Evolutionary conservation across 495 filamentous ascomycete species (phyloP), one percentile per base, ranked within the genome.

Genomic region (Penicillium paradoxum): DNA sequence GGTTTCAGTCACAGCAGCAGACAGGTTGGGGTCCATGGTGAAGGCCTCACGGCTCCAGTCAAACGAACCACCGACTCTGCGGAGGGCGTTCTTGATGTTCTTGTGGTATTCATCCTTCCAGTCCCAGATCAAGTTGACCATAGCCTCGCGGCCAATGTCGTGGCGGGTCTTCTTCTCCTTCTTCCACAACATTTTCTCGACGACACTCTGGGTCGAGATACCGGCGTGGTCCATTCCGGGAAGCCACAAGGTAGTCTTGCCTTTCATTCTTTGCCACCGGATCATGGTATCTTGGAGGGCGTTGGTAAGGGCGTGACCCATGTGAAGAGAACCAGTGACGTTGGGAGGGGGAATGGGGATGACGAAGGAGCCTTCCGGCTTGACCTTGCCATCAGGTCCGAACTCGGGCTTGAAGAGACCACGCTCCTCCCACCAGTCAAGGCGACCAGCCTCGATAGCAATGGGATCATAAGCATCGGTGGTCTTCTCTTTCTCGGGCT

Each of bases 321-420:
- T 83, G 65, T 88, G 85, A 33, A 87, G 76, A 44, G 79, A 76
- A 49, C 81, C 83, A 52, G 82, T 89, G 38, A 93, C 86, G 60
- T 93, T 93, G 19, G 89, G 88, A 27, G 89, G 89, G 38, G 89
- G 89, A 30, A 83, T 79, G 0, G 80, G 75, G 56, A 91, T 88
- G 47, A 90, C 83, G 57, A 90, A 91, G 53, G 74, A 75, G 32
- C 86, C 86, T 55, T 75, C 77, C 3, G 81, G 76, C 73, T 86
- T 88, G 32, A 83, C 80, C 45, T 86, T 81, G 54, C 80, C 81
- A 64, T 90, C 81, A 42, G 70, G 59, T 24, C 72, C 75, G 53
- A 85, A 83, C 60, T 89, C 82, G 25, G 89, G 89, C 68, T 82
- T 74, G 71, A 91, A 90, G 69, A 89, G 85, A 42, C 79, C 83